Percentiles rank a stretch among this genome's conserved stretches.
phyloP scores from a whole-genome alignment of 805 yeast species.

The Teunomyces atbi region DNA sequence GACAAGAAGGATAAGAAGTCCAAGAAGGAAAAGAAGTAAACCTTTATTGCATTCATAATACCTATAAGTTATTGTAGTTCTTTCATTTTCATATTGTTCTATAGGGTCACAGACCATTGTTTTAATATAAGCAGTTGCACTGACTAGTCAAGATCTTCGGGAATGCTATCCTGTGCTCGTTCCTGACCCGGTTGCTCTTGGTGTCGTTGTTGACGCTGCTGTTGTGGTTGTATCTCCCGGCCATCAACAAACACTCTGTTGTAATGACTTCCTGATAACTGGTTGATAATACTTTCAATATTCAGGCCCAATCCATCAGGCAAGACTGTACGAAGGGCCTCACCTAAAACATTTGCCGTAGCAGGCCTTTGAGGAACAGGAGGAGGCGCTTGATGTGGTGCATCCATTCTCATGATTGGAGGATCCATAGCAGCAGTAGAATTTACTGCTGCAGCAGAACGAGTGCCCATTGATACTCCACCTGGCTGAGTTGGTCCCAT shows the following conservation, averaged over 20 bases:
- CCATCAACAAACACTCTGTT: constrained; percentile 7
- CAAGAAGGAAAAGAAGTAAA: constrained; percentile 29
- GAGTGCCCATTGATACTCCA: neutral
- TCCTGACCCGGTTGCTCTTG: constrained; percentile 1
- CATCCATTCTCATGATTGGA: neutral
- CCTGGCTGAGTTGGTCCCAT: neutral
- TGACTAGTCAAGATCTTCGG: constrained; percentile 3
- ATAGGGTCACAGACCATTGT: constrained; percentile 4
- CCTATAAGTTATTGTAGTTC: constrained; percentile 5
- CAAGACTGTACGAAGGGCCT: constrained; percentile 10
- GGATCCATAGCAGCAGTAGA: neutral
- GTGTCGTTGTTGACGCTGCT: neutral
- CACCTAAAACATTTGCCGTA: constrained; percentile 1
- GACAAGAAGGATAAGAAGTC: constrained; percentile 40
- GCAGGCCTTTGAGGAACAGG: neutral
- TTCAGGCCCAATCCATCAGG: constrained; percentile 10
- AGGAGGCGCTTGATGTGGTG: neutral
- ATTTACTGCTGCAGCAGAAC: neutral
- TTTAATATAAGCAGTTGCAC: constrained; percentile 5
- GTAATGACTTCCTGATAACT: constrained; percentile 8
- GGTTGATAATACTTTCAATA: constrained; percentile 9
- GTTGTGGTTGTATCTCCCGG: constrained; percentile 2
- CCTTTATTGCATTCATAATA: constrained; percentile 4
- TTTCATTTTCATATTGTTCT: constrained; percentile 4
- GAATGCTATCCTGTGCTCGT: neutral